Base-by-base conservation (phyloP, 257 asterid genomes). In the Scutellaria barbata region DNA sequence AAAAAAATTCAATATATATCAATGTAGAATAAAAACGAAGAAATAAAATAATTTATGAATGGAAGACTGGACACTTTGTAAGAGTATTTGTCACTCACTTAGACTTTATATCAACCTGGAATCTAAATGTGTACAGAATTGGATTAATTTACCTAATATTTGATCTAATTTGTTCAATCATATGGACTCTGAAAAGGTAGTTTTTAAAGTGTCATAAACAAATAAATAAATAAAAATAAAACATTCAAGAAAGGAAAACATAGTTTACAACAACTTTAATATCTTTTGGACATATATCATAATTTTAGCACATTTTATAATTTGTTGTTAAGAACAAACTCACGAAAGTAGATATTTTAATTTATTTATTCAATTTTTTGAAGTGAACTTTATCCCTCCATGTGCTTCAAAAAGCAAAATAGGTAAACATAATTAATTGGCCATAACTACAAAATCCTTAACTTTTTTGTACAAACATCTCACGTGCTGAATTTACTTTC, bases 401-500 rank as follows among this genome's bases (percentile, higher is more conserved):
- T 58, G 64, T 64, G 69, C 63, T 64, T 56, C 3, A 40, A 47
- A 71, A 58, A 65, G 73, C 68, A 70, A 62, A 8, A 4, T 9
- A 45, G 58, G 40, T 51, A 13, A 43, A 69, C 65, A 61, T 46
- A 63, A 63, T 71, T 58, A 68, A n/a, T n/a, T n/a, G 65, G 20
- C 41, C 78, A 14, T 59, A 39, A 67, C 60, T 71, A 43, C 75
- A 63, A 51, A n/a, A 71, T 18, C 64, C 25, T 42, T 47, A 48
- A 50, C 74, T 68, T 75, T 75, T 66, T 48, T 9, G 30, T 57
- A 67, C 64, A 60, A 68, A 60, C 71, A 75, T 39, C 22, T 20
- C 80, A 75, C 80, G 75, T 75, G 75, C 75, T 62, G 40, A 1
- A 14, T 5, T 58, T 42, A 22, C 79, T 60, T 42, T 68, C 43